Evolutionary conservation across 176 grass and related monocot species (phyloP), one percentile per base, ranked within the genome.

Genomic region (Pontederia paniculata): DNA sequence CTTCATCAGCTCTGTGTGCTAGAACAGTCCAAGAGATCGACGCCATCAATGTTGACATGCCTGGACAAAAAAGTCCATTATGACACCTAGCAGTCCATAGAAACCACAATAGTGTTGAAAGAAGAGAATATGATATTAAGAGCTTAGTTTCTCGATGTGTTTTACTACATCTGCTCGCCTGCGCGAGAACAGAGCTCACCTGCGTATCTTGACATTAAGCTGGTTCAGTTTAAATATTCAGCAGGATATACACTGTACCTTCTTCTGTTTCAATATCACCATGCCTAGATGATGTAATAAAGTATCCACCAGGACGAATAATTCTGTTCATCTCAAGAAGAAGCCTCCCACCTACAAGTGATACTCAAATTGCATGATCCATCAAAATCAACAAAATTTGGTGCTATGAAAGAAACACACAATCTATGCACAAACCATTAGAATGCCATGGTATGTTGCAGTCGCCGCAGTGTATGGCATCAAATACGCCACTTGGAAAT

Each of bases 271-370:
- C 86, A 70, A 97, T 74, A 47, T 97, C 86, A 57, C 82, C 72
- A 69, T 83, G 83, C 76, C 74, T 97, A 68, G 78, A 78, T 52
- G 86, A 89, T 43, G 82, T 87, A 65, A 97, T 81, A 52, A 90
- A 90, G 68, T 97, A 97, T 67, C 91, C 91, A 73, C 91, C 91
- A 44, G 91, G 91, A 54, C 91, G 85, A 52, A 97, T 73, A 73
- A 97, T 76, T 60, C 91, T 83, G 77, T 97, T 97, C 52, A 97
- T 89, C 67, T 97, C 91, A 69, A 97, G 74, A 52, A 97, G 82
- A 15, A 97, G 73, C 62, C 77, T 89, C 55, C 91, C 86, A 54
- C 91, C 86, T 97, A 62, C 22, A 71, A 78, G 20, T 52, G 23
- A 80, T 43, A 13, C 56, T 75, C 50, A 52, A 44, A 60, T n/a